Percentiles rank a stretch among this genome's conserved stretches.
Conservation (phyloP, 2,329 filamentous ascomycete genomes). For the Penicillium sp. region DNA sequence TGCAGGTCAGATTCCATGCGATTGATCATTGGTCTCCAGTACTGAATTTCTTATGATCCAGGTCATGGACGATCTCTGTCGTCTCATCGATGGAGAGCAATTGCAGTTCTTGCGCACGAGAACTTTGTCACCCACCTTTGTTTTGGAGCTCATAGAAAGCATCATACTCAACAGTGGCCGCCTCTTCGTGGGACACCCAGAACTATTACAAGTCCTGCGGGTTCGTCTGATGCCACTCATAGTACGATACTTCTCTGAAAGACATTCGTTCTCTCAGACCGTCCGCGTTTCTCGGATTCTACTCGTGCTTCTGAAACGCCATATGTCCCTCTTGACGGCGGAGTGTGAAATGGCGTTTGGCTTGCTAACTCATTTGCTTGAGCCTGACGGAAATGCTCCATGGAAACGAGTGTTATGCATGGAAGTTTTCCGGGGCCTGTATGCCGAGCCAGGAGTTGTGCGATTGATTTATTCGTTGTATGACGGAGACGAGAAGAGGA, state of each 20-base stretch:
- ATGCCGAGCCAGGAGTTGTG: conserved; percentile 78
- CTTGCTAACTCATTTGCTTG: conserved; percentile 82
- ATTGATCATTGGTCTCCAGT: background rate
- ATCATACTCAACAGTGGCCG: conserved; percentile 83
- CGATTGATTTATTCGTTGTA: conserved; percentile 81
- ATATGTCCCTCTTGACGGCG: conserved; percentile 73
- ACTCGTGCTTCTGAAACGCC: conserved; percentile 78
- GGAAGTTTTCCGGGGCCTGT: conserved; percentile 87
- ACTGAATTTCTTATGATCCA: conserved; percentile 42
- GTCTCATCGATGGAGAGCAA: conserved; percentile 82
- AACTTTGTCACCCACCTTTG: conserved; percentile 78
- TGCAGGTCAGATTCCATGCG: conserved; percentile 41
- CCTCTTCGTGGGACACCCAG: conserved; percentile 77
- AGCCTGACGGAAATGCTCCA: conserved; percentile 75
- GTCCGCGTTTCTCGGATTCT: conserved; percentile 83
- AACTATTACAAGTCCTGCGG: conserved; percentile 80
- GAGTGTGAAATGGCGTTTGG: conserved; percentile 86
- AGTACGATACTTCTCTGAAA: conserved; percentile 77
- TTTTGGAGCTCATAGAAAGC: conserved; percentile 89
- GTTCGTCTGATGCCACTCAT: conserved; percentile 82
- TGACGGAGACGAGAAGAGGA: conserved; percentile 74
- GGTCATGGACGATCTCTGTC: conserved; percentile 87
- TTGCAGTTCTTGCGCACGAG: conserved; percentile 82
- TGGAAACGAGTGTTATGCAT: conserved; percentile 93
- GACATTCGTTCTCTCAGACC: conserved; percentile 78